These are phyloP conservation scores for Saraca asoca DNA, from an alignment of 331 rosid genomes.

Conservation along the genomic window DNA sequence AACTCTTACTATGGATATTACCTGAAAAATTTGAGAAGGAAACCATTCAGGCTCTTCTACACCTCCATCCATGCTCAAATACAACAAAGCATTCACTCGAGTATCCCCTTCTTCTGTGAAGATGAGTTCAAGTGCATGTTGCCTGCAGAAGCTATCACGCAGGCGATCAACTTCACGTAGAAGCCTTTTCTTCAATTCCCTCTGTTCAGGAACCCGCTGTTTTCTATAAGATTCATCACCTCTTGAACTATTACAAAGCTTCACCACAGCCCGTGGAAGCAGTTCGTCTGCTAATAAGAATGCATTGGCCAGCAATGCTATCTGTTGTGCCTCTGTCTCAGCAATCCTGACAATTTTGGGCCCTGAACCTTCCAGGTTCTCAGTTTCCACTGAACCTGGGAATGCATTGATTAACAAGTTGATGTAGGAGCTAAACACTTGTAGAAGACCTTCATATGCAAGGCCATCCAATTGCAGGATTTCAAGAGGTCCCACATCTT, in stretches of 20 bases:
- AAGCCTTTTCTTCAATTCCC: conserved; percentile 74
- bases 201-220: conserved; percentile 66
- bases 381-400: conserved; percentile 73
- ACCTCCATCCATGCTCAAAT: conserved; percentile 57
- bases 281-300: conserved; percentile 76
- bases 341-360: conserved; percentile 73
- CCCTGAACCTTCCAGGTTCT: conserved; percentile 58
- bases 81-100: conserved; percentile 57
- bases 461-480: conserved; percentile 65
- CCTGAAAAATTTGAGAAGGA: conserved; percentile 87
- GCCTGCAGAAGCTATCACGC: conserved; percentile 83
- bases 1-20: conserved; percentile 13
- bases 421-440: conserved; percentile 64
- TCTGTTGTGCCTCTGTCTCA: conserved; percentile 76
- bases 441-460: conserved; percentile 69
- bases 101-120: conserved; percentile 85
- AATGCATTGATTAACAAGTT: conserved; percentile 69
- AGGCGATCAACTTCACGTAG: conserved; percentile 75
- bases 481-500: conserved; percentile 73
- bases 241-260: conserved; percentile 54
- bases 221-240: conserved; percentile 55
- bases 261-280: conserved; percentile 79
- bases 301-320: conserved; percentile 78
- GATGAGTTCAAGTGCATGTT: conserved; percentile 85
- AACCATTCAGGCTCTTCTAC: conserved; percentile 78